Conservation (phyloP, 2,329 filamentous ascomycete genomes). For the Arthrobotrys megalospora region DNA sequence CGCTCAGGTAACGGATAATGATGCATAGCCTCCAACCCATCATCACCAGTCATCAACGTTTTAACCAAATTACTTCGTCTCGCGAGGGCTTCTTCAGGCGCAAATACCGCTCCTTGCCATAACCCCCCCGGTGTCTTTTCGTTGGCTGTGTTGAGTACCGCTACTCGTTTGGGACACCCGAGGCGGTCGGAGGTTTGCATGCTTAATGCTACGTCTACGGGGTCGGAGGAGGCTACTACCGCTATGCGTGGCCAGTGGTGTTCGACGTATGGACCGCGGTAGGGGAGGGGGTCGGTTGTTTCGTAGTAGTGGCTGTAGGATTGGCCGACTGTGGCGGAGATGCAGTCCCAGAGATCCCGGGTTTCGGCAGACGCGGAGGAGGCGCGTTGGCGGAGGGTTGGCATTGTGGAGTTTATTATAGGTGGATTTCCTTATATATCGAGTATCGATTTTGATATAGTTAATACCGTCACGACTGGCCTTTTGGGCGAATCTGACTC, state of each 20-base stretch:
- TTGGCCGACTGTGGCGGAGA: conserved; percentile 60
- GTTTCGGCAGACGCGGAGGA: conserved; percentile 62
- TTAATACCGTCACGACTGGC: too few species aligned
- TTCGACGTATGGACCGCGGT: conserved; percentile 45
- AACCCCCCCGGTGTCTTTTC: conserved; percentile 84
- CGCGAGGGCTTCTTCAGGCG: conserved; percentile 81
- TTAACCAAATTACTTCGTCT: conserved; percentile 81
- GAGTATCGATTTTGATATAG: background rate
- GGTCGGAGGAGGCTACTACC: conserved; percentile 73
- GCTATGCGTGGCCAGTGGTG: conserved; percentile 60
- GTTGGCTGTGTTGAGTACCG: conserved; percentile 80
- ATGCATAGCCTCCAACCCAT: conserved; percentile 65
- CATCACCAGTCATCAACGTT: conserved; percentile 76
- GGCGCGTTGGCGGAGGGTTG: conserved; percentile 62
- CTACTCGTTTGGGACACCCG: conserved; percentile 28
- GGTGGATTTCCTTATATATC: background rate
- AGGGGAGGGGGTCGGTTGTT: conserved; percentile 57
- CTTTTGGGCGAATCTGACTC: too few species aligned
- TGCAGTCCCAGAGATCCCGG: conserved; percentile 53
- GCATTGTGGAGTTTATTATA: conserved; percentile 59
- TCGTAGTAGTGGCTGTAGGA: conserved; percentile 58
- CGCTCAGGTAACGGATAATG: conserved; percentile 81
- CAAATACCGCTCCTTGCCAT: conserved; percentile 78
- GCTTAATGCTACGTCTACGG: conserved; percentile 72
- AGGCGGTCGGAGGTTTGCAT: conserved; percentile 59